A percentile compares a stretch with the other conserved stretches of the same genome.
Evolutionary conservation across 1,284 basidiomycete species (phyloP).

Genomic region (Anthracocystis panici-leucophaei): DNA sequence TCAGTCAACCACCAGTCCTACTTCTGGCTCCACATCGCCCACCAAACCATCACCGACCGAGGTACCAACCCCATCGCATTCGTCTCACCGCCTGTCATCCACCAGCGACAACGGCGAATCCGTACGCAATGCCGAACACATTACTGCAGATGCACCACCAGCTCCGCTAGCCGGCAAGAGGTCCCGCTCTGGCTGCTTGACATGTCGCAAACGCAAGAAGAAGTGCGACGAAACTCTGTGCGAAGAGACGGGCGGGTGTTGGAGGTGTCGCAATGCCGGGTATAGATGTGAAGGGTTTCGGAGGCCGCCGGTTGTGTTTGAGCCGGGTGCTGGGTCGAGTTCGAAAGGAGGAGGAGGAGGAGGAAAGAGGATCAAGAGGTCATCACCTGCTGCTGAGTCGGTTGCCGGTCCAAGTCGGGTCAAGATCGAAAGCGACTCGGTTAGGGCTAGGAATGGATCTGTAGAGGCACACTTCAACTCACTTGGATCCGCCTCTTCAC

Average conservation of each 20-base stretch:
- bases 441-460: background rate
- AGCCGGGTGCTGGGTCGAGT: conserved; percentile 15
- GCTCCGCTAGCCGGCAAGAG: conserved; percentile 28
- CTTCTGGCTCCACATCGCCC: conserved; percentile 3
- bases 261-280: conserved; percentile 50
- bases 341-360: conserved; percentile 7
- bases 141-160: background rate
- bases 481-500: conserved; percentile 10
- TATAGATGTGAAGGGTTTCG: conserved; percentile 48
- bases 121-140: background rate
- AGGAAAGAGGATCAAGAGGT: conserved; percentile 10
- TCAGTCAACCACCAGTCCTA: background rate
- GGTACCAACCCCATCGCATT: background rate
- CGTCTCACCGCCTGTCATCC: background rate
- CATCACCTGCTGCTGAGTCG: conserved; percentile 5
- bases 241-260: conserved; percentile 44
- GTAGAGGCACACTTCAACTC: conserved; percentile 16
- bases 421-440: conserved; percentile 21
- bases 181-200: conserved; percentile 44
- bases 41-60: background rate
- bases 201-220: conserved; percentile 48
- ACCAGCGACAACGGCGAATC: background rate
- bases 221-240: conserved; percentile 50
- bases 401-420: background rate
- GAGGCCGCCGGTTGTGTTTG: conserved; percentile 30